Percentiles rank a stretch among this genome's conserved stretches.
These are phyloP conservation scores for Sarocladiaceae sp. DNA, from an alignment of 2,329 filamentous ascomycete species.

Conservation along the genomic window DNA sequence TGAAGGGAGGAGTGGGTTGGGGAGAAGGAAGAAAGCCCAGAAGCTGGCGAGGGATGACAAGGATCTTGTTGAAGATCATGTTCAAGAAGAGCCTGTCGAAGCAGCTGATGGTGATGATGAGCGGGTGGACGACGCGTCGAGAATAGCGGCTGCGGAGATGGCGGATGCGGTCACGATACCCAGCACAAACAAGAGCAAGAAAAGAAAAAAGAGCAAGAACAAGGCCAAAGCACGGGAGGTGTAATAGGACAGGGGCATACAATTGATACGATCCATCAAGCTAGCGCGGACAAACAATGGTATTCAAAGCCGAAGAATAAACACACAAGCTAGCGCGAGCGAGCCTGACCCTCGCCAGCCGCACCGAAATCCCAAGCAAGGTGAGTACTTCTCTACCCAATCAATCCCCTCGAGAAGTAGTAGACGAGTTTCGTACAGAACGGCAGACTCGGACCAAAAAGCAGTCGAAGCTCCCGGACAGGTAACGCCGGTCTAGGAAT, in stretches of 20 bases:
- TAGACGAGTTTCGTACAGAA: too few species aligned
- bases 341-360: too few species aligned
- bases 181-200: slow-evolving; percentile 20
- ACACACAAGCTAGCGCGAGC: neutral
- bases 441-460: too few species aligned
- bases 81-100: neutral
- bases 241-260: neutral
- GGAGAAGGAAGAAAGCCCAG: slow-evolving; percentile 28
- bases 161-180: neutral
- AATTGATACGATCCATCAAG: neutral
- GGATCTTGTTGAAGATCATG: slow-evolving; percentile 3
- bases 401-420: too few species aligned
- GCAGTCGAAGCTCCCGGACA: too few species aligned
- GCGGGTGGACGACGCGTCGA: slow-evolving; percentile 2
- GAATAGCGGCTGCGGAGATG: neutral
- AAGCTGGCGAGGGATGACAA: slow-evolving; percentile 12
- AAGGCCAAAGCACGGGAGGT: neutral
- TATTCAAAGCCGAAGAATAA: slow-evolving; percentile 3
- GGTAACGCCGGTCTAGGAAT: slow-evolving; percentile 4
- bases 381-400: too few species aligned
- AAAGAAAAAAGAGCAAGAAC: slow-evolving; percentile 18
- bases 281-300: neutral
- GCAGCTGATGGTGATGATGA: slow-evolving; percentile 1
- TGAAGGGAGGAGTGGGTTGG: slow-evolving; percentile 29
- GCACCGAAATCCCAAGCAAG: neutral